A percentile compares a stretch with the other conserved stretches of the same genome.
These are phyloP conservation scores for Malassezia brasiliensis DNA, from an alignment of 1,284 basidiomycete genomes.

Conservation along the genomic window DNA sequence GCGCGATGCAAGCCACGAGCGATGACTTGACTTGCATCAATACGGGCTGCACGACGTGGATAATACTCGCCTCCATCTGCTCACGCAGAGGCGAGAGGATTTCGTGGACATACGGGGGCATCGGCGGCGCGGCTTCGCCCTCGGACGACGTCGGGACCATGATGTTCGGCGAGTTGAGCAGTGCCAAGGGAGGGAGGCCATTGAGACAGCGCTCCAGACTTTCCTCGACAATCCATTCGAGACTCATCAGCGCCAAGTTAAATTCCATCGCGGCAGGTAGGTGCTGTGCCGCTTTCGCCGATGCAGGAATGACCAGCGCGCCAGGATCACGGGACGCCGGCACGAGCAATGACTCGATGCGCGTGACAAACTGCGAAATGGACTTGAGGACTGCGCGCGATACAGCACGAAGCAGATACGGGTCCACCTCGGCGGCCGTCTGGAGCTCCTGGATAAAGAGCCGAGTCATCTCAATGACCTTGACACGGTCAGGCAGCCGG, in stretches of 20 bases:
- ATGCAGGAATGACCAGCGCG: constrained; percentile 30
- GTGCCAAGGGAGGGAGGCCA: constrained; percentile 19
- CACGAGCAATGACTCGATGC: constrained; percentile 43
- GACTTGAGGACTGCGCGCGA: constrained; percentile 43
- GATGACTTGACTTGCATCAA: constrained; percentile 30
- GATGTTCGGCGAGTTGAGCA: constrained; percentile 24
- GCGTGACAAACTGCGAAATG: constrained; percentile 41
- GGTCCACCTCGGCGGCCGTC: constrained; percentile 33
- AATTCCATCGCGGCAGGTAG: constrained; percentile 40
- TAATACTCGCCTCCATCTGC: constrained; percentile 44
- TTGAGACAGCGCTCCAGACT: constrained; percentile 44
- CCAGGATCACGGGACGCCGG: constrained; percentile 28
- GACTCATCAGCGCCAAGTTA: constrained; percentile 41
- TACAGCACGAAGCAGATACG: constrained; percentile 43
- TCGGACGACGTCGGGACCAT: constrained; percentile 27
- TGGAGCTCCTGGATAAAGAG: constrained; percentile 38
- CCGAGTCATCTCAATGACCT: constrained; percentile 37
- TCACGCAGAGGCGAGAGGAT: constrained; percentile 44
- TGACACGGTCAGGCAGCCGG: constrained; percentile 32
- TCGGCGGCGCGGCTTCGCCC: constrained; percentile 24
- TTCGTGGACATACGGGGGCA: constrained; percentile 44
- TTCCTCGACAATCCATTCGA: constrained; percentile 46
- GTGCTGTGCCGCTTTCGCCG: constrained; percentile 27
- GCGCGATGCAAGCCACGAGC: constrained; percentile 28
- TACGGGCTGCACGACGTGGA: constrained; percentile 45